Base-by-base conservation (phyloP, 495 filamentous ascomycete species). In the Aspergillus leporis region DNA sequence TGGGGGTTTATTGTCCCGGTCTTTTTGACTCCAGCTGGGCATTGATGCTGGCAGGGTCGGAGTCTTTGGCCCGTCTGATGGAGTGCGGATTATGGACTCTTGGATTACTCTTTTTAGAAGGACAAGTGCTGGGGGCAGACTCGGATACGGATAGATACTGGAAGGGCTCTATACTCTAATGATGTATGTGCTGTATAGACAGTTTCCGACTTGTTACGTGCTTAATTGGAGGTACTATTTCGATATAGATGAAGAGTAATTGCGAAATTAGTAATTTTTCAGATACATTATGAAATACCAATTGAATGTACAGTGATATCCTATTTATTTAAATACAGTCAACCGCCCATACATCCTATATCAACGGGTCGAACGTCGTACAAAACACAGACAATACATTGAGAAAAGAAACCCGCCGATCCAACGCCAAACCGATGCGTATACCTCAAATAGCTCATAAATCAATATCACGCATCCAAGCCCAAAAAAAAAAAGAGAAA, bases 341-440 rank as follows among this genome's bases (percentile, higher is more conserved):
- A 62, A 62, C 64, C 64, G 23, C 65, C 58, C 67, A 61, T 67
- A 57, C 60, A 56, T 49, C 34, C 43, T 22, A 49, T 32, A 38
- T 34, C 25, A 14, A 25, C 25, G 53, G 36, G 63, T 66, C 64
- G 48, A 58, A 23, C 23, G 56, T 16, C 22, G 22, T 19, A 36
- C 19, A 25, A 48, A 25, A 51, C 18, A 51, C 22, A 53, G 45
- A 49, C 55, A 63, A 62, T 54, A 54, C 53, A 61, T 51, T 61
- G 46, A 61, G 62, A 62, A 65, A 61, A 56, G 57, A 64, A 51
- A 50, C 40, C 63, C 60, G 21, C 61, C 63, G 60, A 61, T 47
- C 50, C 47, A 76, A 78, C 75, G 70, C 75, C 75, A 66, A 59
- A 56, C 66, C 73, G 69, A 78, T 78, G 75, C 72, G 66, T 70